These are phyloP conservation scores for Acacia pycnantha DNA, from an alignment of 331 rosid species.

Conservation along the genomic window DNA sequence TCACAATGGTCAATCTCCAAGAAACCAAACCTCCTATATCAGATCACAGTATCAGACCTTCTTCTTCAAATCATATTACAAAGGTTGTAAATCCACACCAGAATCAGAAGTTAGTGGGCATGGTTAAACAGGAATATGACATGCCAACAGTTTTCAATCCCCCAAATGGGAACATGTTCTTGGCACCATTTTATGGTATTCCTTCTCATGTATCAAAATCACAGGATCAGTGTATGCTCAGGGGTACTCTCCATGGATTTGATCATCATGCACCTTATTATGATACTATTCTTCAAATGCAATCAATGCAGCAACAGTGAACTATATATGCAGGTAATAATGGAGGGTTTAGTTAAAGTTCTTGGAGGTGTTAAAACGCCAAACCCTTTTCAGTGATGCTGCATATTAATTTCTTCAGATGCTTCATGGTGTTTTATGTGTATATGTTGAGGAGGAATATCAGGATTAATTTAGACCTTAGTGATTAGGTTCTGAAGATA, in stretches of 20 bases:
- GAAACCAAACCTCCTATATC: slow-evolving; percentile 41
- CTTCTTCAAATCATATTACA: slow-evolving; percentile 40
- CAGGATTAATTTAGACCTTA: slow-evolving; percentile 22
- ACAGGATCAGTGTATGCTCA: slow-evolving; percentile 46
- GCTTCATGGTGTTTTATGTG: slow-evolving; percentile 29
- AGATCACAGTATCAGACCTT: slow-evolving; percentile 34
- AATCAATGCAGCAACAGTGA: slow-evolving; percentile 51
- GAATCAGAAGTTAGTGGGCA: slow-evolving; percentile 28
- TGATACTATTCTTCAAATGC: slow-evolving; percentile 51
- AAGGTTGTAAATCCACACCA: slow-evolving; percentile 41
- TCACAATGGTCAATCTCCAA: slow-evolving; percentile 60
- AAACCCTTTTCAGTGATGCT: slow-evolving; percentile 12
- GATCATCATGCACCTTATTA: slow-evolving; percentile 48
- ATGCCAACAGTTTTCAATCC: slow-evolving; percentile 37
- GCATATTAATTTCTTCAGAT: slow-evolving; percentile 2
- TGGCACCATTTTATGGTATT: slow-evolving; percentile 50
- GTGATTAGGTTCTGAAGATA: slow-evolving; percentile 28
- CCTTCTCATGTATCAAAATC: slow-evolving; percentile 49
- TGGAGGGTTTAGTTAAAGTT: slow-evolving; percentile 23
- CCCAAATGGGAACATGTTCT: slow-evolving; percentile 37
- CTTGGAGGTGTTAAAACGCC: slow-evolving; percentile 9
- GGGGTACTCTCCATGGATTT: slow-evolving; percentile 41
- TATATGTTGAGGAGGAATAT: slow-evolving; percentile 40
- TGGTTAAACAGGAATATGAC: slow-evolving; percentile 44
- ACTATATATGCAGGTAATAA: not conserved